These are phyloP conservation scores for Cyclostephanos tholiformis DNA, from an alignment of 108 stramenopile species.

Conservation along the genomic window DNA sequence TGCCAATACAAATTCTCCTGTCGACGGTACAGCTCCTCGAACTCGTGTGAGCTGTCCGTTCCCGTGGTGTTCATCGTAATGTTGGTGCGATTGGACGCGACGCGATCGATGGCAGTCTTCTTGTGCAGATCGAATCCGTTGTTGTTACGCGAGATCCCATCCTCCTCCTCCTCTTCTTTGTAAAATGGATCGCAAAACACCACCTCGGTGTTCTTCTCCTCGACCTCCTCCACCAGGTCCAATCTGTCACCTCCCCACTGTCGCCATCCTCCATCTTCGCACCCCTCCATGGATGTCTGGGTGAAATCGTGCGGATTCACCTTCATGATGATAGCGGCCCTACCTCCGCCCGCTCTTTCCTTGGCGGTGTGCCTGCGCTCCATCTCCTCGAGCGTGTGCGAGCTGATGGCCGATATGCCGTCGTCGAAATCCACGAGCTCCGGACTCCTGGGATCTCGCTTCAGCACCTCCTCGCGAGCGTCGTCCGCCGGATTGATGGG, in stretches of 20 bases:
- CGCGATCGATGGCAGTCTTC: slow-evolving; percentile 2
- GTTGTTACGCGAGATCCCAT: not conserved
- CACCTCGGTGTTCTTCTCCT: slow-evolving; percentile 12
- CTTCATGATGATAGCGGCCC: not conserved
- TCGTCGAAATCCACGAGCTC: slow-evolving; percentile 68
- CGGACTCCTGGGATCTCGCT: not conserved
- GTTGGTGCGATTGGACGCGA: slow-evolving; percentile 4
- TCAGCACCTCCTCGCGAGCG: not conserved
- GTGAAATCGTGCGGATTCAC: slow-evolving; percentile 17
- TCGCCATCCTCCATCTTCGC: slow-evolving; percentile 12
- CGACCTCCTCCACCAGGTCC: slow-evolving; percentile 13
- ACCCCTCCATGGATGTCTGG: slow-evolving; percentile 1
- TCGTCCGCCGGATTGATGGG: slow-evolving; percentile 29
- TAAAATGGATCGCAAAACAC: slow-evolving; percentile 3
- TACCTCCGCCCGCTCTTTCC: not conserved
- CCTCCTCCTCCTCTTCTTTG: slow-evolving; percentile 1
- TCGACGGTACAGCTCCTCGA: slow-evolving; percentile 17
- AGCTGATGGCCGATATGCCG: slow-evolving; percentile 72
- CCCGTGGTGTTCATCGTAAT: slow-evolving; percentile 15
- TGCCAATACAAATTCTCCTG: slow-evolving; percentile 37
- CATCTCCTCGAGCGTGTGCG: slow-evolving; percentile 79
- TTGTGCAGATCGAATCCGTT: not conserved
- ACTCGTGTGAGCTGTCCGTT: slow-evolving; percentile 22
- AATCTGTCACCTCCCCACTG: not conserved
- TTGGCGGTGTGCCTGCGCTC: slow-evolving; percentile 25